Base-by-base conservation (phyloP, 2,329 filamentous ascomycete species). In the Didymella pinodella region DNA sequence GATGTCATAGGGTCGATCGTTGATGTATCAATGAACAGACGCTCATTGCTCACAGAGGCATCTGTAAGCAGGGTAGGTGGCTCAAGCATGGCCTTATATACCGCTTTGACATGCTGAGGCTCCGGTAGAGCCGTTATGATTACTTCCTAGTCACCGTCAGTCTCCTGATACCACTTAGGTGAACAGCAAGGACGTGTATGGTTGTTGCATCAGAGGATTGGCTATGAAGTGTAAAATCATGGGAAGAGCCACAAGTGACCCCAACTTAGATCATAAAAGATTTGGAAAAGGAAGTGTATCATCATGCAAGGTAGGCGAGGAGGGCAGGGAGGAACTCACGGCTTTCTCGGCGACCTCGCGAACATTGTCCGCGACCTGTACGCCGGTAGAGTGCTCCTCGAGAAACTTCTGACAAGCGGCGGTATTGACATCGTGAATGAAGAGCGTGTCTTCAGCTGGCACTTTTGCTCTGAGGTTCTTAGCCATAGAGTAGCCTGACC, bases 1-100 rank as follows among this genome's bases (percentile, higher is more conserved):
- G 93, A 97, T 2, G 93, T 92, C 31, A 88, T 87, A 0, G 93
- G 93, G 77, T 98, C 95, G 73, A 99, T 98, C 16, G 95, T 99
- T 3, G 94, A 98, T 77, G 91, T 94, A 78, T 99, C 95, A 73
- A 99, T 95, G 77, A 96, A 97, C 57, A 97, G 80, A 38, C 93
- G 88, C 57, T 89, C 81, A 49, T 83, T 84, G 40, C 81, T 80
- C 2, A 81, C 66, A 0, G 83, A 75, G 1, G 79, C 74, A 20
- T 82, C 71, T 31, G 77, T 77, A 7, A 84, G 81, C 5, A 88
- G 81, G 6, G 77, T 81, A 7, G 83, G 80, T 2, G 84, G 80
- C 46, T 86, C 83, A 44, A 96, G 82, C 74, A 98, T 93, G 54
- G 89, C 84, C 46, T 86, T 81, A 77, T 93, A 97, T 38, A 97